Percentiles rank a stretch among this genome's conserved stretches.
Evolutionary conservation across 2,329 filamentous ascomycete genomes (phyloP).

Genomic region (Arthrobotrys conoides): DNA sequence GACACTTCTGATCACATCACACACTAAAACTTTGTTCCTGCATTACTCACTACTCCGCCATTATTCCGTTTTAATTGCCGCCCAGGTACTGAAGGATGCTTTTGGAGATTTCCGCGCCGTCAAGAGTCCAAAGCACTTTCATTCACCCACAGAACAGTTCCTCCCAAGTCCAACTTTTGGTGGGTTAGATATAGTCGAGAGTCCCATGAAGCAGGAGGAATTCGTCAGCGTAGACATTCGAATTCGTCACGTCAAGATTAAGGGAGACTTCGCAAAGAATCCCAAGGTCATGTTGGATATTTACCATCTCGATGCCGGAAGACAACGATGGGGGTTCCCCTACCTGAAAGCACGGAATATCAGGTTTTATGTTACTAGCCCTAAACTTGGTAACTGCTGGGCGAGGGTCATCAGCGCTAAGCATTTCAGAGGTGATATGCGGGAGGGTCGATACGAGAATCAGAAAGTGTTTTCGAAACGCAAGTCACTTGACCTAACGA

Average conservation of each 20-base stretch:
- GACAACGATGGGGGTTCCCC: constrained; percentile 88
- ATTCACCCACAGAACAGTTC: constrained; percentile 23
- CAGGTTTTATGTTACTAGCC: constrained; percentile 88
- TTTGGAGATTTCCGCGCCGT: constrained; percentile 68
- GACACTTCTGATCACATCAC: constrained; percentile 86
- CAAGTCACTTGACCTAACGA: constrained; percentile 84
- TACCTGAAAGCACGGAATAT: constrained; percentile 83
- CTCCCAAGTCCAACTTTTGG: constrained; percentile 34
- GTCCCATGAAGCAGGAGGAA: constrained; percentile 70
- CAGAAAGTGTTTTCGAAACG: constrained; percentile 66
- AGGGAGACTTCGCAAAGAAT: constrained; percentile 88
- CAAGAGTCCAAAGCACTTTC: constrained; percentile 13
- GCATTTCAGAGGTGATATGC: constrained; percentile 82
- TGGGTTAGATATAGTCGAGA: constrained; percentile 61
- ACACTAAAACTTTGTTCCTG: constrained; percentile 81
- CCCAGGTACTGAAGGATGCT: constrained; percentile 79
- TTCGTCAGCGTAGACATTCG: constrained; percentile 86
- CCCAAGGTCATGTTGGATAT: constrained; percentile 93
- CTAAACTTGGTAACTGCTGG: constrained; percentile 86
- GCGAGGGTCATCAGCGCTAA: constrained; percentile 88
- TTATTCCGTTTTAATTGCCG: constrained; percentile 87
- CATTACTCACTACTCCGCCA: constrained; percentile 95
- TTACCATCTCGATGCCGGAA: constrained; percentile 83
- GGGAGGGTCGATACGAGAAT: constrained; percentile 74
- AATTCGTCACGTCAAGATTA: constrained; percentile 85